Evolutionary conservation across 176 grass and related monocot genomes (phyloP).

Genomic region (Phyllostachys edulis): DNA sequence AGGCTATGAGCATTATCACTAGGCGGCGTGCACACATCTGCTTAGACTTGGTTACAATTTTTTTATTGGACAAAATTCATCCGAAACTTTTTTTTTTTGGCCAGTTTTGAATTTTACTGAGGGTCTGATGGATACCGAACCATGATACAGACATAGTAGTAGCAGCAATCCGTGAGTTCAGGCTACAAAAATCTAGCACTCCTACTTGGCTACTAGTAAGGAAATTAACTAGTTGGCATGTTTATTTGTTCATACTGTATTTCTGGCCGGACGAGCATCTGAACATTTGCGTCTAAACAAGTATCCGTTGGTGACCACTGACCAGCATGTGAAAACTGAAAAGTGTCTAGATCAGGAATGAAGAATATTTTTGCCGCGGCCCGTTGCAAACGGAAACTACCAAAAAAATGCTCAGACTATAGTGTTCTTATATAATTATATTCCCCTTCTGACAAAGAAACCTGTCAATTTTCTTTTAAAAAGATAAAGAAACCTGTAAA

Average conservation of each 20-base stretch:
- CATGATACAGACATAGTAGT: background rate
- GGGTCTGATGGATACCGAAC: too few species aligned
- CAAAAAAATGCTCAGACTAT: background rate
- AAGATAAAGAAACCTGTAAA: background rate
- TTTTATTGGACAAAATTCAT: too few species aligned
- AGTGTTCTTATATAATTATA: background rate
- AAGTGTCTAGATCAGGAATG: background rate
- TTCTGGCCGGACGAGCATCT: background rate
- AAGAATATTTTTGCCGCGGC: background rate
- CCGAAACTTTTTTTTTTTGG: too few species aligned
- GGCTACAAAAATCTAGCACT: background rate
- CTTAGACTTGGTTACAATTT: too few species aligned
- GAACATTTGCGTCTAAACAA: conserved; percentile 1
- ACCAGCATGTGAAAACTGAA: background rate
- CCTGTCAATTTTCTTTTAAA: background rate
- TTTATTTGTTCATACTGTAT: background rate
- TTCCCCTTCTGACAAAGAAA: background rate
- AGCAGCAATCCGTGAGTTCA: background rate
- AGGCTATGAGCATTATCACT: too few species aligned
- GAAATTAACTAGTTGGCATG: background rate
- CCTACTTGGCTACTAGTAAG: background rate
- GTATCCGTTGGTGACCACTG: background rate
- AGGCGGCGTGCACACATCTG: too few species aligned
- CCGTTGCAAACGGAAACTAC: background rate
- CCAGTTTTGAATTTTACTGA: too few species aligned